Evolutionary conservation across 2,329 filamentous ascomycete species (phyloP).

Genomic region (Pseudomassariella vexata): DNA sequence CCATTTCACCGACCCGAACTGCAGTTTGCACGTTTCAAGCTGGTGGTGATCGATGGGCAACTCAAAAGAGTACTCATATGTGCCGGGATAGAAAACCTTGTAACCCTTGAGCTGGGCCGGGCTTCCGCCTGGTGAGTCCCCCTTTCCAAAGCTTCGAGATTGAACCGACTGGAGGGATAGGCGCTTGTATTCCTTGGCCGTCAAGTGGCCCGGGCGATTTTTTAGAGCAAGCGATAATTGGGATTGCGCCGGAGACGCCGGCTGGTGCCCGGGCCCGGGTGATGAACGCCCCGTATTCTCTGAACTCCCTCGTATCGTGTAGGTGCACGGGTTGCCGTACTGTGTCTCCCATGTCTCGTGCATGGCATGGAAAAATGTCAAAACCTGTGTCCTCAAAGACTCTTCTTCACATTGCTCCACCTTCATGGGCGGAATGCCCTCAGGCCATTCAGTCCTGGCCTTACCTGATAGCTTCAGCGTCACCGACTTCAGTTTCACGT

Average conservation of each 20-base stretch:
- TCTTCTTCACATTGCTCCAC: conserved; percentile 79
- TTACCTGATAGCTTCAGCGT: conserved; percentile 80
- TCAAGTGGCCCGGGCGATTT: conserved; percentile 26
- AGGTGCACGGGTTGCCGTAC: conserved; percentile 59
- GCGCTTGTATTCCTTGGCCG: conserved; percentile 52
- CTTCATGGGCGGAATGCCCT: conserved; percentile 86
- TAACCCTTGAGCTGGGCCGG: conserved; percentile 63
- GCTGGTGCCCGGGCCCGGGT: no score
- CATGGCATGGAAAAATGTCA: conserved; percentile 85
- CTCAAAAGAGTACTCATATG: conserved; percentile 69
- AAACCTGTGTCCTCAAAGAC: conserved; percentile 78
- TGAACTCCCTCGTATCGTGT: conserved; percentile 35
- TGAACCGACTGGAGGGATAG: conserved; percentile 77
- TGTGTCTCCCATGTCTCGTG: conserved; percentile 55
- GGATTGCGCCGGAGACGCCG: conserved; percentile 24
- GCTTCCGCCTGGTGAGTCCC: conserved; percentile 62
- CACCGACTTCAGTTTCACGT: conserved; percentile 87
- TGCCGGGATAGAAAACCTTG: conserved; percentile 74
- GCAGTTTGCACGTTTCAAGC: conserved; percentile 82
- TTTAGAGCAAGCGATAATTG: conserved; percentile 25
- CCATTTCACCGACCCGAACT: conserved; percentile 82
- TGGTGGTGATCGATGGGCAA: conserved; percentile 83
- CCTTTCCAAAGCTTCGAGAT: conserved; percentile 79
- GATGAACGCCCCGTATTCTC: no score
- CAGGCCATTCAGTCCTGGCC: conserved; percentile 91